Conservation (phyloP, 2,329 filamentous ascomycete species). For the Botrytis hyacinthi region DNA sequence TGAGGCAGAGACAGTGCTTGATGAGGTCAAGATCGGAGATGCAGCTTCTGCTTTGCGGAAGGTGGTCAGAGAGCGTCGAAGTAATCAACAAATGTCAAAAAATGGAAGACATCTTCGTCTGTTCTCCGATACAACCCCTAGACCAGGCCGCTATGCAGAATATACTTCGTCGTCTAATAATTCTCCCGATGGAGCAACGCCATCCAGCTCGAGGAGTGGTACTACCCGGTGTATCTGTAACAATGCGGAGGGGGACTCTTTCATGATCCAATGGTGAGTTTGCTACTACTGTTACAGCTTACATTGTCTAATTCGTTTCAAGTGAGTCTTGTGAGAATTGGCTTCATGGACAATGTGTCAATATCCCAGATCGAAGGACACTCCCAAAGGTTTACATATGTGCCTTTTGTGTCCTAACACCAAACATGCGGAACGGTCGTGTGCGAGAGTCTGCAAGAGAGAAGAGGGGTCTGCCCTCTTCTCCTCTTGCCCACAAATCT, state of each 20-base stretch:
- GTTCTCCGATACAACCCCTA: slow-evolving; percentile 26
- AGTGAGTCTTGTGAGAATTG: slow-evolving; percentile 62
- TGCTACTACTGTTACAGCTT: background rate
- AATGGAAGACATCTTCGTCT: slow-evolving; percentile 31
- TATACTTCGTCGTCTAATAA: slow-evolving; percentile 46
- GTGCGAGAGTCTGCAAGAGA: slow-evolving; percentile 42
- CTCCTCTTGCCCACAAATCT: slow-evolving; percentile 46
- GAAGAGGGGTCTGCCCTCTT: slow-evolving; percentile 35
- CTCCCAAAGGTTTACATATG: slow-evolving; percentile 62
- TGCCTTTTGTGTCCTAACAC: slow-evolving; percentile 60
- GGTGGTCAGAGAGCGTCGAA: slow-evolving; percentile 41
- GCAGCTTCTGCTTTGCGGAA: slow-evolving; percentile 60
- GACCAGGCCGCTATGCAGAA: slow-evolving; percentile 28
- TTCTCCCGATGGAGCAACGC: slow-evolving; percentile 49
- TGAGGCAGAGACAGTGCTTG: slow-evolving; percentile 58
- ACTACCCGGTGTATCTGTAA: slow-evolving; percentile 56
- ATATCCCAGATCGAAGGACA: slow-evolving; percentile 51
- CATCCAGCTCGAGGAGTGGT: slow-evolving; percentile 41
- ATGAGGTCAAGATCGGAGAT: slow-evolving; percentile 50
- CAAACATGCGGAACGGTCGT: slow-evolving; percentile 51
- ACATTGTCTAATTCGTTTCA: slow-evolving; percentile 25
- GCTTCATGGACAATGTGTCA: slow-evolving; percentile 63
- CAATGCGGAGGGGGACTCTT: slow-evolving; percentile 46
- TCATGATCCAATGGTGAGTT: slow-evolving; percentile 63
- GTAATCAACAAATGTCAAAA: slow-evolving; percentile 28